Evolutionary conservation across 306 rosid species (phyloP).

Genomic region (Pterocarpus macrocarpus): DNA sequence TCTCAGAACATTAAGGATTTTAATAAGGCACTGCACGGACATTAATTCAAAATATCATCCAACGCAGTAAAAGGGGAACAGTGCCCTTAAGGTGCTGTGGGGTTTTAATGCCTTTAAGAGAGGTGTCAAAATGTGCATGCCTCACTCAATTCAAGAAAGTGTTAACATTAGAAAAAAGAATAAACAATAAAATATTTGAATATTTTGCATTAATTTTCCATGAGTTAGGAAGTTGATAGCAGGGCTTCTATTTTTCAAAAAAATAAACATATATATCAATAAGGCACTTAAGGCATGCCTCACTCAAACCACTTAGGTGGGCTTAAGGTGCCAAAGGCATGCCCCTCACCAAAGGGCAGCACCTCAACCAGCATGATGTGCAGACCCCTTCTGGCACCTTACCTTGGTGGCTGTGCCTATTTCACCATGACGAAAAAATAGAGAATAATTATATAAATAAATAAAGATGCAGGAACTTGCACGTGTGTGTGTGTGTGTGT

Average conservation of each 20-base stretch:
- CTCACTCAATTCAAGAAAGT: not conserved
- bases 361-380: not conserved
- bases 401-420: not conserved
- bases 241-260: not conserved
- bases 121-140: not conserved
- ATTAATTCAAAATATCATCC: constrained; percentile 24
- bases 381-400: not conserved
- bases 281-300: not conserved
- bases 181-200: not conserved
- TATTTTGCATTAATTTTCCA: not conserved
- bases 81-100: not conserved
- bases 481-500: not conserved
- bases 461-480: not conserved
- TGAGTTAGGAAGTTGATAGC: not conserved
- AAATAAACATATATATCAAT: not conserved
- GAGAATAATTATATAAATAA: not conserved
- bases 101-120: constrained; percentile 12
- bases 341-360: not conserved
- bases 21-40: not conserved
- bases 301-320: not conserved
- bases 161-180: not conserved
- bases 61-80: not conserved
- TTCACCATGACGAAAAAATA: not conserved
- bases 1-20: constrained; percentile 2
- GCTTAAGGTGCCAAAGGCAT: not conserved